Conservation (phyloP, 2,329 filamentous ascomycete species). For the Myriosclerotinia scirpicola region DNA sequence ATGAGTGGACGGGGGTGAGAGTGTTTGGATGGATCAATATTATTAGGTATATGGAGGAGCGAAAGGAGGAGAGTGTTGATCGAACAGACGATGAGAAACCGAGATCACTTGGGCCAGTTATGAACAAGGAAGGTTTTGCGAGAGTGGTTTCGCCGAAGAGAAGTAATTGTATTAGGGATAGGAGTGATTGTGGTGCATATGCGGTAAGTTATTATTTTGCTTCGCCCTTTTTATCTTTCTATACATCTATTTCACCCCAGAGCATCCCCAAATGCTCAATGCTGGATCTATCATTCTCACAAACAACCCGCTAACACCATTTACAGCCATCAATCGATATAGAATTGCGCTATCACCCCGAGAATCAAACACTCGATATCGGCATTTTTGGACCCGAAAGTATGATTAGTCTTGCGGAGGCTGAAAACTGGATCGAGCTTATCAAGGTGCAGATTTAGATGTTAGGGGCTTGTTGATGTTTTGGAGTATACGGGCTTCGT, state of each 20-base stretch:
- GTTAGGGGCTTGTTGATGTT: too few relatives aligned
- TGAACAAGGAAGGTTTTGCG: not conserved
- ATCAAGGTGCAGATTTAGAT: not conserved
- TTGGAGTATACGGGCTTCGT: not conserved
- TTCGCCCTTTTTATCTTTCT: not conserved
- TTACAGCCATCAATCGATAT: conserved; percentile 39
- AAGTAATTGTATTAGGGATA: not conserved
- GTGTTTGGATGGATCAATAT: conserved; percentile 83
- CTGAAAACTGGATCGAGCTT: conserved; percentile 23
- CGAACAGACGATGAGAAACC: not conserved
- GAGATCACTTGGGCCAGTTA: not conserved
- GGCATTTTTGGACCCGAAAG: conserved; percentile 37
- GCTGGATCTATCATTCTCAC: too few relatives aligned
- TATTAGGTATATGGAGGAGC: conserved; percentile 45
- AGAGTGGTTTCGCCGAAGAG: not conserved
- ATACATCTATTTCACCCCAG: not conserved
- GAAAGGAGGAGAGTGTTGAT: not conserved
- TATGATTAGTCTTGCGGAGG: conserved; percentile 31
- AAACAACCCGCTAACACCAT: too few relatives aligned
- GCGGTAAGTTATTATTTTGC: conserved; percentile 29
- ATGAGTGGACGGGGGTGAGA: conserved; percentile 69
- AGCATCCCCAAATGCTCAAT: too few relatives aligned
- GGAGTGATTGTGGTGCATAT: conserved; percentile 28
- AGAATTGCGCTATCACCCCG: conserved; percentile 35
- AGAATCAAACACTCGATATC: conserved; percentile 33